phyloP scores from a whole-genome alignment of 768 basidiomycete genomes.

The Psilocybe cubensis region DNA sequence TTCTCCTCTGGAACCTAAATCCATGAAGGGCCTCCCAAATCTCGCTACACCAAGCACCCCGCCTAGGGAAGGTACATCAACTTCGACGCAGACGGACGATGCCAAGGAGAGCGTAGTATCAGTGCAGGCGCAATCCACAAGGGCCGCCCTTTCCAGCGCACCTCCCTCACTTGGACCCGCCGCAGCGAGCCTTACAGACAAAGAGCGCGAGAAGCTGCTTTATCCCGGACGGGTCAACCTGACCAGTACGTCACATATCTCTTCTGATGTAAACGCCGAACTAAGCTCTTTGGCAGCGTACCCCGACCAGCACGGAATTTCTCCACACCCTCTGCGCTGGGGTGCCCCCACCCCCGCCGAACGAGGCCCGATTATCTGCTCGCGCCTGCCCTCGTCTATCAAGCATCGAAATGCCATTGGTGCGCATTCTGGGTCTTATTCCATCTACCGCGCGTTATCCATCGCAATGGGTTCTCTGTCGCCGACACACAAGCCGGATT shows the following conservation, averaged over 20 bases:
- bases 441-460: conserved; percentile 90
- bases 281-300: conserved; percentile 79
- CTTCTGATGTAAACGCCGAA: too few relatives aligned
- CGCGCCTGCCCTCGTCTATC: conserved; percentile 80
- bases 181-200: conserved; percentile 41
- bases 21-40: conserved; percentile 17
- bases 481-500: conserved; percentile 83
- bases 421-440: conserved; percentile 92
- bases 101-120: neutral
- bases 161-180: conserved; percentile 9
- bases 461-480: conserved; percentile 88
- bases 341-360: conserved; percentile 64
- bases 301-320: conserved; percentile 91
- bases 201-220: conserved; percentile 70
- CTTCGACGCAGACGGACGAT: neutral
- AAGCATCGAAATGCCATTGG: conserved; percentile 94
- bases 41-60: conserved; percentile 19
- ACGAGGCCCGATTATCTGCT: conserved; percentile 90
- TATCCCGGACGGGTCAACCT: conserved; percentile 86
- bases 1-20: conserved; percentile 34
- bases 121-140: neutral
- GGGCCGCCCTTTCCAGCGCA: conserved; percentile 16
- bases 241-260: conserved; percentile 60
- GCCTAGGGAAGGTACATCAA: conserved; percentile 18
- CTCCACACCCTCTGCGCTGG: conserved; percentile 82